Conservation (phyloP, 2,329 filamentous ascomycete genomes). For the Fusarium longipes region DNA sequence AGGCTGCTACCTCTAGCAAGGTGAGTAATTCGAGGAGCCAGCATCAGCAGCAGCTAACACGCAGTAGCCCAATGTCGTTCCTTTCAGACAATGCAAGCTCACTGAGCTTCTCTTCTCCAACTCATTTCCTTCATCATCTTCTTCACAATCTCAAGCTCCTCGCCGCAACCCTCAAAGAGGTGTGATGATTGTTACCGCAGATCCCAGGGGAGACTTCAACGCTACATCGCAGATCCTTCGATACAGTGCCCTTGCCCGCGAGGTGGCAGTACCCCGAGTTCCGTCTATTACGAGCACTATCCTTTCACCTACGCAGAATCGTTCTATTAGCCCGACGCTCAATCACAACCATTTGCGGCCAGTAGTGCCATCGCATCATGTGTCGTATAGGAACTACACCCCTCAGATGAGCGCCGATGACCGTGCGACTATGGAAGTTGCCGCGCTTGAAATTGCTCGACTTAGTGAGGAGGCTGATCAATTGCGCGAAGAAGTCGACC, state of each 20-base stretch:
- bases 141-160: constrained; percentile 51
- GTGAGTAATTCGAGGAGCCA: constrained; percentile 55
- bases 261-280: constrained; percentile 90
- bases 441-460: constrained; percentile 83
- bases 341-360: constrained; percentile 54
- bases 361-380: constrained; percentile 55
- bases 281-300: constrained; percentile 85
- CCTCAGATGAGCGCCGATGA: constrained; percentile 59
- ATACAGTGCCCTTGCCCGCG: constrained; percentile 91
- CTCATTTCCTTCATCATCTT: constrained; percentile 75
- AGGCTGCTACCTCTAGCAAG: constrained; percentile 78
- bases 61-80: constrained; percentile 74
- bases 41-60: constrained; percentile 17
- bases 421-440: constrained; percentile 81
- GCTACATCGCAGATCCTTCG: constrained; percentile 95
- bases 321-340: constrained; percentile 48
- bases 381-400: constrained; percentile 54
- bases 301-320: constrained; percentile 51
- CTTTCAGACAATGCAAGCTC: constrained; percentile 85
- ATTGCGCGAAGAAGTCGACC: constrained; percentile 71
- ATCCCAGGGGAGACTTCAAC: constrained; percentile 93
- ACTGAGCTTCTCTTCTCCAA: constrained; percentile 90
- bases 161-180: constrained; percentile 82
- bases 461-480: constrained; percentile 78
- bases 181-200: constrained; percentile 96